Conservation (phyloP, 345 rosid species). For the Cardiospermum halicacabum region DNA sequence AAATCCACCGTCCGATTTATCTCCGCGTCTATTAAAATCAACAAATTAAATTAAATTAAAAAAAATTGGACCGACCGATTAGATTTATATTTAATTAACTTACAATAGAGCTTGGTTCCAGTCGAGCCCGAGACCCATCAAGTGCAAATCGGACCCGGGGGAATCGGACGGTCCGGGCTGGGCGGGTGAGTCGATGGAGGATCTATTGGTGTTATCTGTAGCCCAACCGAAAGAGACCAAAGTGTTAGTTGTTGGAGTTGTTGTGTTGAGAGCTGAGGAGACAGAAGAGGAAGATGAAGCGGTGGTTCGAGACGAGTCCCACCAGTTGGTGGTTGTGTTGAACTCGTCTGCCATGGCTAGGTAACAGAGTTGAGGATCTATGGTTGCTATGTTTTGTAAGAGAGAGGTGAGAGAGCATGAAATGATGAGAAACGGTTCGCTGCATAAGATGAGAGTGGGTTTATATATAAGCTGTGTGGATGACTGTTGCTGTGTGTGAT, state of each 20-base stretch:
- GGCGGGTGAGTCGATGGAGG: slow-evolving; percentile 60
- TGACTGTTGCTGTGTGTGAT: slow-evolving; percentile 5
- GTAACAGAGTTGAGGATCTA: slow-evolving; percentile 7
- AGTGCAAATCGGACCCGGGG: slow-evolving; percentile 43
- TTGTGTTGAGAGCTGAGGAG: slow-evolving; percentile 33
- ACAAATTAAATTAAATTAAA: not conserved
- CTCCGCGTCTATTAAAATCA: slow-evolving; percentile 36
- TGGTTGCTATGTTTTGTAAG: slow-evolving; percentile 8
- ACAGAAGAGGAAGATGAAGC: slow-evolving; percentile 52
- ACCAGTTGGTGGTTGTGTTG: slow-evolving; percentile 49
- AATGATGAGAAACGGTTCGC: slow-evolving; percentile 45
- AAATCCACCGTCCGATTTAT: slow-evolving; percentile 61
- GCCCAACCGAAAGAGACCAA: slow-evolving; percentile 57
- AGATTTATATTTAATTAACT: slow-evolving; percentile 15
- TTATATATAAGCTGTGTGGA: slow-evolving; percentile 18
- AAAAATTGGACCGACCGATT: not conserved
- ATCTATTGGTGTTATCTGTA: slow-evolving; percentile 44
- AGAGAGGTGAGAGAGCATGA: no score
- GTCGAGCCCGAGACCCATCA: slow-evolving; percentile 89
- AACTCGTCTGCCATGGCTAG: slow-evolving; percentile 62
- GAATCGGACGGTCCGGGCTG: slow-evolving; percentile 28
- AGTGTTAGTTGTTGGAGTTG: slow-evolving; percentile 8
- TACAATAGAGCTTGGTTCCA: slow-evolving; percentile 88
- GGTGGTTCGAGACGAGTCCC: slow-evolving; percentile 50
- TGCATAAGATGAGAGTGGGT: slow-evolving; percentile 20